phyloP scores from a whole-genome alignment of 148 eudicot genomes.

The Polygonum maritimum region DNA sequence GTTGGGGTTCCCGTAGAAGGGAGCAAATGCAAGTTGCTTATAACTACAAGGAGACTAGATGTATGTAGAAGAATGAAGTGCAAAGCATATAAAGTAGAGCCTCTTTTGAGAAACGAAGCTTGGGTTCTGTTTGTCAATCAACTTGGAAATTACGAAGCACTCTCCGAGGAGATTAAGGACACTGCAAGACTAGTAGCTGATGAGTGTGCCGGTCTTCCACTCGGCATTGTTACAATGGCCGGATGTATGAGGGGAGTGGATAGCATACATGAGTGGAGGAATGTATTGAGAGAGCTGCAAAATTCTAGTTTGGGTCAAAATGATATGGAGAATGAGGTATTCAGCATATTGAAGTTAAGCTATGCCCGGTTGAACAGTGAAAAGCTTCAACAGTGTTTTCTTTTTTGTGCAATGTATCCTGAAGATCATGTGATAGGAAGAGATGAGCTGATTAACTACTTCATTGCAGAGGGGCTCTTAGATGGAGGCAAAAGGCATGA shows the following conservation, averaged over 20 bases:
- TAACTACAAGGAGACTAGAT: background rate
- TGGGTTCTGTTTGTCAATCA: background rate
- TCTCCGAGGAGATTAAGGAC: background rate
- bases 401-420: slow-evolving; percentile 20
- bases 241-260: slow-evolving; percentile 27
- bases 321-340: slow-evolving; percentile 18
- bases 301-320: background rate
- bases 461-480: slow-evolving; percentile 15
- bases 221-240: slow-evolving; percentile 21
- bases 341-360: slow-evolving; percentile 12
- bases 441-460: slow-evolving; percentile 10
- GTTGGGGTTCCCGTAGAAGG: background rate
- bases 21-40: background rate
- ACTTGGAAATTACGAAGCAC: background rate
- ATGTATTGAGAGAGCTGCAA: background rate
- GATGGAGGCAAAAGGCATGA: slow-evolving; percentile 12
- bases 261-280: slow-evolving; percentile 19
- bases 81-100: background rate
- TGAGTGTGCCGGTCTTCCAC: slow-evolving; percentile 27
- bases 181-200: slow-evolving; percentile 17
- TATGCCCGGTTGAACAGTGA: slow-evolving; percentile 4
- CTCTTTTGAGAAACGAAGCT: background rate
- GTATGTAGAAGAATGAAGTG: slow-evolving; percentile 3
- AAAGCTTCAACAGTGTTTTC: slow-evolving; percentile 10
- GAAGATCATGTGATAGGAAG: slow-evolving; percentile 14